Base-by-base conservation (phyloP, 1,284 basidiomycete genomes). In the Apiotrichum siamense region DNA sequence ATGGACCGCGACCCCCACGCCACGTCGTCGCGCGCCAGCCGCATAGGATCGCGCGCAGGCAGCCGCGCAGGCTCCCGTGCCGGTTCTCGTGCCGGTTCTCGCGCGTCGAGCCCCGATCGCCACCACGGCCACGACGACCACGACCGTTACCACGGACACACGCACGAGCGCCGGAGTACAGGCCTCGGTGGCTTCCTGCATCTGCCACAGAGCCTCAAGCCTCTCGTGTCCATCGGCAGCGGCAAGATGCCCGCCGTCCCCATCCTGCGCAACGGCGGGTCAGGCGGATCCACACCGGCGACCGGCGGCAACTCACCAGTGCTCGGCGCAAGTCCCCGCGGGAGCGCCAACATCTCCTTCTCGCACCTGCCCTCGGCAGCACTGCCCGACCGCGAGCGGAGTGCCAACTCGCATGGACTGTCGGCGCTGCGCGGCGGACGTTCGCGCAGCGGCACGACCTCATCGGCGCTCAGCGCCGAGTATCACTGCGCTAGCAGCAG, bases 41-140 rank as follows among this genome's bases (percentile, higher is more conserved):
- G 36, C 44, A 18, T 33, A 31, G 33, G 36, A 52, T 65, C 67
- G 58, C 31, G 76, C 59, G 70, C 18, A 74, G 71, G 52, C 50
- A 73, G 72, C 54, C 59, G 70, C 6, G 60, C 66, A 13, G 65
- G 66, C 20, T 80, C 78, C 56, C 63, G 77, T 17, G 70, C 68
- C 1, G 64, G 73, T 0, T 80, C 78, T 57, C 74, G 79, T 13
- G 70, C 69, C 1, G 64, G 73, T 0, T 80, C 78, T 57, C 74
- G 79, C 15, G 76, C 77, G 4, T 70, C 62, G 45, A 73, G 61
- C 55, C 76, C 77, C 7, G 76, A 75, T 48, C 64, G 70, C 26
- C 31, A 29, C 27, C 36, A 51, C 41, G 33, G 36, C 18, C 55
- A 41, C 33, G 45, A 44, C 35, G 41, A 44, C 36, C 29, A 45